phyloP scores from a whole-genome alignment of 345 rosid species.

The Camelina hispida region DNA sequence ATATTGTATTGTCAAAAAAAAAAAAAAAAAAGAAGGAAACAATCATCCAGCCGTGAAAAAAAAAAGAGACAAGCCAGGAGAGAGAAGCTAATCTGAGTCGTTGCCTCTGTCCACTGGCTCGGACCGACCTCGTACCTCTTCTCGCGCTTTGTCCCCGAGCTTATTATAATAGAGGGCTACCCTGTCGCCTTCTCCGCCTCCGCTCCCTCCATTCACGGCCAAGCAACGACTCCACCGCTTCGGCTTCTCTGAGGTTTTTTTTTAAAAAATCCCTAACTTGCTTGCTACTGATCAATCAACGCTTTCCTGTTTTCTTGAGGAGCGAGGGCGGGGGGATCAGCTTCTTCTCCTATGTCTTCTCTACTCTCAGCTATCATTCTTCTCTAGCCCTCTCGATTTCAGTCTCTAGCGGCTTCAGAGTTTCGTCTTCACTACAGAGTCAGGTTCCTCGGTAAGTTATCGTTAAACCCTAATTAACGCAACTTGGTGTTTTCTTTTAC shows the following conservation, averaged over 20 bases:
- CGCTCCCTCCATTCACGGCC: slow-evolving; percentile 25
- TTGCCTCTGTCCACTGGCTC: slow-evolving; percentile 42
- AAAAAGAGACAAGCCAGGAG: slow-evolving; percentile 20
- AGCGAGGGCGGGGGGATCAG: slow-evolving; percentile 37
- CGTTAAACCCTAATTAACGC: slow-evolving; percentile 40
- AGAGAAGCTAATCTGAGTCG: slow-evolving; percentile 38
- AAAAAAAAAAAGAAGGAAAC: background rate
- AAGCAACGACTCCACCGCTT: slow-evolving; percentile 25
- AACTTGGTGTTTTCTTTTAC: background rate
- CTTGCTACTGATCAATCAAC: slow-evolving; percentile 43
- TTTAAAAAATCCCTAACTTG: slow-evolving; percentile 37
- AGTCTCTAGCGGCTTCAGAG: slow-evolving; percentile 19
- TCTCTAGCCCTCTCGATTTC: slow-evolving; percentile 31
- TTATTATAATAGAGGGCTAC: slow-evolving; percentile 17
- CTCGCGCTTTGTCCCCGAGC: slow-evolving; percentile 26
- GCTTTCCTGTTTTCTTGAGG: slow-evolving; percentile 23
- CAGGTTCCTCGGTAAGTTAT: slow-evolving; percentile 32
- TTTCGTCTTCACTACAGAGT: slow-evolving; percentile 10
- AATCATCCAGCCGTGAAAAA: slow-evolving; percentile 8
- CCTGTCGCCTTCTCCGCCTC: slow-evolving; percentile 22
- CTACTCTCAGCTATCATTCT: slow-evolving; percentile 20
- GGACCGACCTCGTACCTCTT: slow-evolving; percentile 46
- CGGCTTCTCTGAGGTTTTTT: slow-evolving; percentile 13
- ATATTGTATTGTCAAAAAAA: too few relatives aligned
- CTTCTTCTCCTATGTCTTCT: slow-evolving; percentile 31